These are phyloP conservation scores for Quercus tomentella DNA, from an alignment of 331 rosid genomes.

Conservation along the genomic window DNA sequence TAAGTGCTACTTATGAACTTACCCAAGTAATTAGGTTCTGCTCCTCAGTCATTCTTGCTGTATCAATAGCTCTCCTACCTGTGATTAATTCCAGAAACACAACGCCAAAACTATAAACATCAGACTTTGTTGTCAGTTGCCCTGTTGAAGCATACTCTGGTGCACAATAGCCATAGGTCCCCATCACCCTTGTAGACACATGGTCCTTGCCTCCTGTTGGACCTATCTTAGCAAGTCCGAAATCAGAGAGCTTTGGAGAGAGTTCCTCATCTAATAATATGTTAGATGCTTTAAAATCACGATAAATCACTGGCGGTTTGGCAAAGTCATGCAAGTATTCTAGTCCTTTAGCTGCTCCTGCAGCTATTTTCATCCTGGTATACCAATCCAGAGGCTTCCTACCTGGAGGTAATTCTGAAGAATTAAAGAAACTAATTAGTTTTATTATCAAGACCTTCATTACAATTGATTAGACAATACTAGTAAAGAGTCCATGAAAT, in stretches of 20 bases:
- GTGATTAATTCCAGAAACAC: conserved; percentile 72
- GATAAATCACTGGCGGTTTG: conserved; percentile 55
- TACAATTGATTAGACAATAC: too few species aligned
- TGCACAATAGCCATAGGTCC: conserved; percentile 81
- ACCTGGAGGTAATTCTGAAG: conserved; percentile 33
- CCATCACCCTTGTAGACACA: conserved; percentile 74
- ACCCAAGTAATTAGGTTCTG: conserved; percentile 78
- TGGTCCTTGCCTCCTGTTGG: conserved; percentile 47
- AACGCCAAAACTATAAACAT: conserved; percentile 77
- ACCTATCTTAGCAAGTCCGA: conserved; percentile 72
- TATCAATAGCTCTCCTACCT: conserved; percentile 63
- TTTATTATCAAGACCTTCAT: not conserved
- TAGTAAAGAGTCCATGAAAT: not conserved
- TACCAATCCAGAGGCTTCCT: conserved; percentile 61
- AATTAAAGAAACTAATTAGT: conserved; percentile 8
- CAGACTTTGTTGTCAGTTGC: conserved; percentile 50
- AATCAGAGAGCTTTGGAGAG: conserved; percentile 68
- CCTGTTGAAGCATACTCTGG: conserved; percentile 76
- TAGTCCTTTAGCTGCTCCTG: conserved; percentile 71
- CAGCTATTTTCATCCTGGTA: conserved; percentile 62
- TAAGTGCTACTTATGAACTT: conserved; percentile 7
- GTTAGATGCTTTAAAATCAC: conserved; percentile 67
- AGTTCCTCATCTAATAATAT: conserved; percentile 54
- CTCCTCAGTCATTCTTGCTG: conserved; percentile 30
- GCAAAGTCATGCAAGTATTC: conserved; percentile 60